Evolutionary conservation across 495 filamentous ascomycete genomes (phyloP).

Genomic region (Tetracladium marchalianum): DNA sequence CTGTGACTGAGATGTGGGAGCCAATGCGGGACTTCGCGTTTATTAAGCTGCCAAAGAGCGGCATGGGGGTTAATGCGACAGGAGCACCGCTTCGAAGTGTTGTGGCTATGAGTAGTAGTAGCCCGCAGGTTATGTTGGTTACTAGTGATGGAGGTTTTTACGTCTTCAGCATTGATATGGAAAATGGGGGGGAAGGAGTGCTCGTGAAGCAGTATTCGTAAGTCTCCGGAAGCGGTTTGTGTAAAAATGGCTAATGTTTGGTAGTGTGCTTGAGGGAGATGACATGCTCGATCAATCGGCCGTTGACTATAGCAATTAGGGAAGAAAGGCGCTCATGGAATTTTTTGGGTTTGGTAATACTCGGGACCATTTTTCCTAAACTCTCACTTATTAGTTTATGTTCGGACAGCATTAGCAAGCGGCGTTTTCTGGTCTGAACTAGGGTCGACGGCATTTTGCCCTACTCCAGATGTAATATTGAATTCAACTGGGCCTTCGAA

Average conservation of each 20-base stretch:
- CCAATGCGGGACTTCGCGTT: constrained; percentile 91
- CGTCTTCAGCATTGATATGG: constrained; percentile 89
- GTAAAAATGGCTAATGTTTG: constrained; percentile 1
- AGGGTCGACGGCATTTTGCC: too few species aligned
- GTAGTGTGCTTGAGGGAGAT: constrained; percentile 39
- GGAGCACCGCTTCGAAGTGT: constrained; percentile 62
- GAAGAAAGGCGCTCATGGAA: neutral
- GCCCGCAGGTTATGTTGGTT: constrained; percentile 94
- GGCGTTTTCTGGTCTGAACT: too few species aligned
- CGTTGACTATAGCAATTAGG: constrained; percentile 18
- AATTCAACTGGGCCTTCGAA: too few species aligned
- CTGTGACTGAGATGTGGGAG: constrained; percentile 96
- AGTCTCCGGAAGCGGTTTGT: constrained; percentile 21
- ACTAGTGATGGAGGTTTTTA: constrained; percentile 93
- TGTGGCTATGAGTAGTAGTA: constrained; percentile 88
- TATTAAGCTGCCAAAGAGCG: constrained; percentile 76
- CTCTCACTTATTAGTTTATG: too few species aligned
- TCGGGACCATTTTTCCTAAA: too few species aligned
- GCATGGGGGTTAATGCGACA: constrained; percentile 24
- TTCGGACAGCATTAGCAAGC: too few species aligned
- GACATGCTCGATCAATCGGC: constrained; percentile 34
- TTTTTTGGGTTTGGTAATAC: neutral
- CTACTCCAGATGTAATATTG: too few species aligned
- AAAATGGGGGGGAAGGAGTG: constrained; percentile 88
- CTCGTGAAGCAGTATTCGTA: constrained; percentile 84